Evolutionary conservation across 2,329 filamentous ascomycete genomes (phyloP).

Genomic region (Curvularia spicifera): DNA sequence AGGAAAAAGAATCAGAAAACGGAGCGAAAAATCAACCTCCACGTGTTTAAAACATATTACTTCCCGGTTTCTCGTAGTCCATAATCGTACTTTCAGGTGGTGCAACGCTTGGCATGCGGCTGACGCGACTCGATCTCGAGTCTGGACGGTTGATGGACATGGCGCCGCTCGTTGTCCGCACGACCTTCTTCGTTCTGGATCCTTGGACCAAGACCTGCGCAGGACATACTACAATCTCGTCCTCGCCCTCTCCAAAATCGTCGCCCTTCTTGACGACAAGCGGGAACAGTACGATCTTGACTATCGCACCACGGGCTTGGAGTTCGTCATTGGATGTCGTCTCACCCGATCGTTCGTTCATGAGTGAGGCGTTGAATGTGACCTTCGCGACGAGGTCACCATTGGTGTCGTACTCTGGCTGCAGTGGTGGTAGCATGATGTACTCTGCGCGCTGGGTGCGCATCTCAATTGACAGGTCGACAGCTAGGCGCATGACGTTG

Average conservation of each 20-base stretch:
- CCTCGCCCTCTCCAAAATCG: slow-evolving; percentile 83
- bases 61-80: slow-evolving; percentile 38
- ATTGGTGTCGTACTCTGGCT: slow-evolving; percentile 92
- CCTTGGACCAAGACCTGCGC: slow-evolving; percentile 86
- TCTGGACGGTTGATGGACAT: slow-evolving; percentile 54
- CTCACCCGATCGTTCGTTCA: slow-evolving; percentile 88
- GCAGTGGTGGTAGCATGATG: slow-evolving; percentile 95
- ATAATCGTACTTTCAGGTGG: slow-evolving; percentile 44
- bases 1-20: slow-evolving; percentile 5
- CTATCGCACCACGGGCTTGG: slow-evolving; percentile 75
- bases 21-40: slow-evolving; percentile 1
- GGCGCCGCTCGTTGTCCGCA: slow-evolving; percentile 57
- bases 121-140: slow-evolving; percentile 33
- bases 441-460: slow-evolving; percentile 95
- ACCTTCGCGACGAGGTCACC: slow-evolving; percentile 89
- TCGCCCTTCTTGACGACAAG: slow-evolving; percentile 96
- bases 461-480: slow-evolving; percentile 94
- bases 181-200: slow-evolving; percentile 56
- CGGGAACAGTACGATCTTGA: slow-evolving; percentile 93
- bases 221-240: slow-evolving; percentile 93
- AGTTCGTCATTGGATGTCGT: slow-evolving; percentile 77
- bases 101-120: slow-evolving; percentile 38
- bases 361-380: slow-evolving; percentile 87
- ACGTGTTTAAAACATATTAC: slow-evolving; percentile 38
- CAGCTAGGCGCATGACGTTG: slow-evolving; percentile 86